Evolutionary conservation across 352 stramenopile genomes (phyloP).

Genomic region (Pilasporangium apinafurcum): DNA sequence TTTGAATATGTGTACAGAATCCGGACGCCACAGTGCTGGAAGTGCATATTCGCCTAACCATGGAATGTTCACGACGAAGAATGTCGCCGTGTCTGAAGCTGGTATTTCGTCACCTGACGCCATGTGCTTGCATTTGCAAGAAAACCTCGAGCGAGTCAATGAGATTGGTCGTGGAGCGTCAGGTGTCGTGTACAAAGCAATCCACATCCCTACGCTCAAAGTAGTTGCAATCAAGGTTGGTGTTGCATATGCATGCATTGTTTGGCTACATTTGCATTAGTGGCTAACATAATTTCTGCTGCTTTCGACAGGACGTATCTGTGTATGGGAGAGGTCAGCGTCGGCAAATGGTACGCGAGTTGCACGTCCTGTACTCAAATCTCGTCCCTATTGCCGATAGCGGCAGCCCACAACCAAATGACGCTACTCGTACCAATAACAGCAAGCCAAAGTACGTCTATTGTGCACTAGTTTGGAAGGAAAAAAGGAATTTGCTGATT

Average conservation of each 20-base stretch:
- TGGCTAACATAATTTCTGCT: slow-evolving; percentile 6
- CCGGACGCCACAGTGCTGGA: slow-evolving; percentile 55
- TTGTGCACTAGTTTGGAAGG: not conserved
- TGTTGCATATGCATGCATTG: not conserved
- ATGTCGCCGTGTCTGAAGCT: slow-evolving; percentile 75
- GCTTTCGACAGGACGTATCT: slow-evolving; percentile 53
- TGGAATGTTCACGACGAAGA: slow-evolving; percentile 84
- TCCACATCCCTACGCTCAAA: slow-evolving; percentile 89
- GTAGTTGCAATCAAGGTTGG: slow-evolving; percentile 85
- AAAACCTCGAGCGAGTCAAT: slow-evolving; percentile 75
- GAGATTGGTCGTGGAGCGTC: slow-evolving; percentile 77
- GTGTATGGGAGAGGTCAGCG: slow-evolving; percentile 81
- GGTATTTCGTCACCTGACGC: slow-evolving; percentile 81
- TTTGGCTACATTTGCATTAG: not conserved
- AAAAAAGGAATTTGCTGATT: not conserved
- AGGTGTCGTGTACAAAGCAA: slow-evolving; percentile 84
- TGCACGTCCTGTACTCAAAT: slow-evolving; percentile 87
- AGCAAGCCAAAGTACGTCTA: slow-evolving; percentile 32
- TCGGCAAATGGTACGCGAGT: slow-evolving; percentile 86
- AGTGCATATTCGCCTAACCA: slow-evolving; percentile 85
- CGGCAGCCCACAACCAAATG: slow-evolving; percentile 14
- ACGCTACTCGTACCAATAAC: slow-evolving; percentile 15
- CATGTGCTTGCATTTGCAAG: slow-evolving; percentile 69
- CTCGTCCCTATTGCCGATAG: slow-evolving; percentile 68
- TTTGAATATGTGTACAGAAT: slow-evolving; percentile 21